phyloP scores from a whole-genome alignment of 768 basidiomycete species.

The Leccinum rimulosum region DNA sequence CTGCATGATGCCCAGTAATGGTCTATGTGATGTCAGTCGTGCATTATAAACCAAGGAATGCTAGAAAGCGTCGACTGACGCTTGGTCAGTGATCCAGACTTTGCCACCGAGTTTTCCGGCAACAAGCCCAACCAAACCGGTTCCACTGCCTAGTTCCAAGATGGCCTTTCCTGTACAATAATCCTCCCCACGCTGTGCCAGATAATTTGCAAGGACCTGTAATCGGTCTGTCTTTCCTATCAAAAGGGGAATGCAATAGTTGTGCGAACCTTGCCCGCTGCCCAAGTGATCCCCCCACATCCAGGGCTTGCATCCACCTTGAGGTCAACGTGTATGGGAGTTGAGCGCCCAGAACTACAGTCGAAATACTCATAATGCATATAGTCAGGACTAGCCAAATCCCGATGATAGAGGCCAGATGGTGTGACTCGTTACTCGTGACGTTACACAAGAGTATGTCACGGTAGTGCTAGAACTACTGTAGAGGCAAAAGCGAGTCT shows the following conservation, averaged over 20 bases:
- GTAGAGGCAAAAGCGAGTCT: too few relatives aligned
- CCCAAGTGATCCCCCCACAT: slow-evolving; percentile 92
- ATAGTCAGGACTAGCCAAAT: too few relatives aligned
- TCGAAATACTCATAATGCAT: too few relatives aligned
- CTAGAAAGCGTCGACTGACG: slow-evolving; percentile 50
- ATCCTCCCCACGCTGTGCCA: slow-evolving; percentile 51
- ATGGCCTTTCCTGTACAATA: slow-evolving; percentile 56
- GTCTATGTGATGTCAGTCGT: slow-evolving; percentile 42
- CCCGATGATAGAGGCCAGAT: too few relatives aligned
- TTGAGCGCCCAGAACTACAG: not conserved
- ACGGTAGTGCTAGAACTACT: too few relatives aligned
- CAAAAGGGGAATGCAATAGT: slow-evolving; percentile 2
- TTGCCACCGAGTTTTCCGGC: slow-evolving; percentile 63
- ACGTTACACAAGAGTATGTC: too few relatives aligned
- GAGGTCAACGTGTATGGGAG: slow-evolving; percentile 39
- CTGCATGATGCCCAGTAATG: slow-evolving; percentile 75
- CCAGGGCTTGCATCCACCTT: slow-evolving; percentile 79
- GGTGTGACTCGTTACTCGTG: too few relatives aligned
- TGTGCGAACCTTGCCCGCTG: slow-evolving; percentile 75
- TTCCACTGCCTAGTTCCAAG: slow-evolving; percentile 88
- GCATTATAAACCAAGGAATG: slow-evolving; percentile 1
- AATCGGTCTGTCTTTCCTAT: not conserved
- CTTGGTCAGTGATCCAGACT: slow-evolving; percentile 90
- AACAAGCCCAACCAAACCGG: slow-evolving; percentile 88
- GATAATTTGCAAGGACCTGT: slow-evolving; percentile 78